These are phyloP conservation scores for Podosphaera xanthii DNA, from an alignment of 2,329 filamentous ascomycete genomes.

Conservation along the genomic window DNA sequence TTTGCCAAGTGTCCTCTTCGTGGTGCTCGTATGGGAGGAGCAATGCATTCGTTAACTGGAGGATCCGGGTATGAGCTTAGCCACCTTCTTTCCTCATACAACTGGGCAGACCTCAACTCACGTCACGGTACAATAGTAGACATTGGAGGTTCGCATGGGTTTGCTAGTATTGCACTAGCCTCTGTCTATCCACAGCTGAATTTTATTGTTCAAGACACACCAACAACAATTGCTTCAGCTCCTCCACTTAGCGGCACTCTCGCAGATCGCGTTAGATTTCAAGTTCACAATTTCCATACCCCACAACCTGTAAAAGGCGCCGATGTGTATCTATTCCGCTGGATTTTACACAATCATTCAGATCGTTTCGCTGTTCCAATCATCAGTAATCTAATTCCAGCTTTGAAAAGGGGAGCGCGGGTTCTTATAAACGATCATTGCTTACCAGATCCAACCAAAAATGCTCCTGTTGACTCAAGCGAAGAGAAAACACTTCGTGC, in stretches of 20 bases:
- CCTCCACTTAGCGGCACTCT: slow-evolving; percentile 22
- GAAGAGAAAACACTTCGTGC: slow-evolving; percentile 24
- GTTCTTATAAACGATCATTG: slow-evolving; percentile 23
- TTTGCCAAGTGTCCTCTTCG: slow-evolving; percentile 25
- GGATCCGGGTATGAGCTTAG: slow-evolving; percentile 32
- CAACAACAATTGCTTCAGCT: slow-evolving; percentile 24
- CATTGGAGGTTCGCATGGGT: slow-evolving; percentile 33
- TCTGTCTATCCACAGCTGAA: slow-evolving; percentile 25
- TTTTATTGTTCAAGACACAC: slow-evolving; percentile 32
- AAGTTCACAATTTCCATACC: slow-evolving; percentile 31
- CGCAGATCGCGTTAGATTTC: slow-evolving; percentile 20
- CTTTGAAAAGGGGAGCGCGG: slow-evolving; percentile 29
- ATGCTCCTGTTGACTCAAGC: slow-evolving; percentile 10
- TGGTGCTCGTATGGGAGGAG: slow-evolving; percentile 27
- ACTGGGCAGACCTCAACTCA: slow-evolving; percentile 25
- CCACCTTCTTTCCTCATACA: slow-evolving; percentile 29
- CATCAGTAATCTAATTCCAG: slow-evolving; percentile 26
- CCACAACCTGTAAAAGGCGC: slow-evolving; percentile 29
- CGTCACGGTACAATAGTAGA: slow-evolving; percentile 29
- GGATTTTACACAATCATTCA: slow-evolving; percentile 39
- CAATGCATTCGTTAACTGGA: slow-evolving; percentile 30
- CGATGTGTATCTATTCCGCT: slow-evolving; percentile 35
- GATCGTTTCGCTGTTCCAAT: slow-evolving; percentile 28
- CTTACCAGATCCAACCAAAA: slow-evolving; percentile 19
- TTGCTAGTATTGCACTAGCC: slow-evolving; percentile 31